phyloP scores from a whole-genome alignment of 306 rosid species.

The Castanea crenata region DNA sequence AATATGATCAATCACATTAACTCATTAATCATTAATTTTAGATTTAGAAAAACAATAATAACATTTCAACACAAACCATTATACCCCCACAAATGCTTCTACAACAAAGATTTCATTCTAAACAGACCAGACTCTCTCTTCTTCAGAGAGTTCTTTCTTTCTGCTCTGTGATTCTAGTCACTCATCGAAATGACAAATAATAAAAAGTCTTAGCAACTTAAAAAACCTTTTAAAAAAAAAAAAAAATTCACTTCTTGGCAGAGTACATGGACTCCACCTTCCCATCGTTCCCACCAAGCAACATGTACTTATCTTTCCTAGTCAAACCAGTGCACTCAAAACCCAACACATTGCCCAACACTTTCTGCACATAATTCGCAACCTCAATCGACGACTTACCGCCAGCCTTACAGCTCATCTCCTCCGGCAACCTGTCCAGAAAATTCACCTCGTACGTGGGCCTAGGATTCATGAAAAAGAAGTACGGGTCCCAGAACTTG shows the following conservation, averaged over 20 bases:
- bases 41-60: too few relatives aligned
- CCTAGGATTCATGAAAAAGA: slow-evolving; percentile 97
- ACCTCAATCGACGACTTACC: slow-evolving; percentile 90
- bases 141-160: too few relatives aligned
- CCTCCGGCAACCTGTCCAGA: slow-evolving; percentile 70
- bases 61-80: too few relatives aligned
- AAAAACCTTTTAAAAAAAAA: too few relatives aligned
- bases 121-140: too few relatives aligned
- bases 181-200: too few relatives aligned
- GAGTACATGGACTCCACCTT: slow-evolving; percentile 81
- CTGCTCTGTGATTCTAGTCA: too few relatives aligned
- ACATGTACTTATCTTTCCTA: slow-evolving; percentile 50
- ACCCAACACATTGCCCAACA: slow-evolving; percentile 52
- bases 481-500: slow-evolving; percentile 92
- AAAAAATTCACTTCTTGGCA: slow-evolving; percentile 39
- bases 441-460: slow-evolving; percentile 70
- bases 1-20: too few relatives aligned
- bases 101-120: too few relatives aligned
- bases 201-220: too few relatives aligned
- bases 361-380: slow-evolving; percentile 93
- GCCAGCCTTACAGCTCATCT: slow-evolving; percentile 69
- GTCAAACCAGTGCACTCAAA: slow-evolving; percentile 53
- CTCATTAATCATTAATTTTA: too few relatives aligned
- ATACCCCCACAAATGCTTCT: too few relatives aligned
- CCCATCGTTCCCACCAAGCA: slow-evolving; percentile 78